Evolutionary conservation across 2,329 filamentous ascomycete genomes (phyloP).

Genomic region (Rhynchosporium agropyri): DNA sequence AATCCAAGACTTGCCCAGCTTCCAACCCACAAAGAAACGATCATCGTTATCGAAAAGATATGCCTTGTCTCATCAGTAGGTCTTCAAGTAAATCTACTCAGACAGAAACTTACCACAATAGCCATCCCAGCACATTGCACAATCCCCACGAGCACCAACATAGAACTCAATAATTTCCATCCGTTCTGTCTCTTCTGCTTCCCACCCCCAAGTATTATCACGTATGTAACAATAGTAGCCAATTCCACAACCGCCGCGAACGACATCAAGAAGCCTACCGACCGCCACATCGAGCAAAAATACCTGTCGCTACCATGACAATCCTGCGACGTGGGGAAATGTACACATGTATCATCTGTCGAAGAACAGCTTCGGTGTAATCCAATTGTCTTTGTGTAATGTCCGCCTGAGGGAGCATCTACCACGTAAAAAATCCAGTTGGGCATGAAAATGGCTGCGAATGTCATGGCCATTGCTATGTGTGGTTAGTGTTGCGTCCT

Average conservation of each 20-base stretch:
- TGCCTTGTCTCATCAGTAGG: constrained; percentile 54
- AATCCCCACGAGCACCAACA: constrained; percentile 67
- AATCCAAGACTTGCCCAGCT: constrained; percentile 76
- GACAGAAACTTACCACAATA: constrained; percentile 68
- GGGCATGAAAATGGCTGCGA: constrained; percentile 69
- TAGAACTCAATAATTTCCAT: constrained; percentile 73
- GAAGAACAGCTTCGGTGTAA: constrained; percentile 81
- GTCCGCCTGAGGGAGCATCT: constrained; percentile 49
- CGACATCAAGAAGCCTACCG: constrained; percentile 83
- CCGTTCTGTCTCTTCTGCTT: constrained; percentile 78
- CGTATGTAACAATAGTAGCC: constrained; percentile 76
- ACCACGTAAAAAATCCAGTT: constrained; percentile 71
- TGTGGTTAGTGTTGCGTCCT: constrained; percentile 37
- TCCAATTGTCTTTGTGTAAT: constrained; percentile 70
- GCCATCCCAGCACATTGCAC: constrained; percentile 77
- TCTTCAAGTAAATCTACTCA: constrained; percentile 10
- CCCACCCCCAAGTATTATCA: constrained; percentile 76
- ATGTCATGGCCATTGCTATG: constrained; percentile 73
- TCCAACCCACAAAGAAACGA: constrained; percentile 82
- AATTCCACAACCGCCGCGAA: constrained; percentile 82
- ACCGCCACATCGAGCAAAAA: constrained; percentile 93
- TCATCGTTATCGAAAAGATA: constrained; percentile 83
- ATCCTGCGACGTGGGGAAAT: constrained; percentile 69
- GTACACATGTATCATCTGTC: constrained; percentile 56
- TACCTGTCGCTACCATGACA: constrained; percentile 60